Conservation (phyloP, 2,329 filamentous ascomycete genomes). For the Sphaerulina populicola region DNA sequence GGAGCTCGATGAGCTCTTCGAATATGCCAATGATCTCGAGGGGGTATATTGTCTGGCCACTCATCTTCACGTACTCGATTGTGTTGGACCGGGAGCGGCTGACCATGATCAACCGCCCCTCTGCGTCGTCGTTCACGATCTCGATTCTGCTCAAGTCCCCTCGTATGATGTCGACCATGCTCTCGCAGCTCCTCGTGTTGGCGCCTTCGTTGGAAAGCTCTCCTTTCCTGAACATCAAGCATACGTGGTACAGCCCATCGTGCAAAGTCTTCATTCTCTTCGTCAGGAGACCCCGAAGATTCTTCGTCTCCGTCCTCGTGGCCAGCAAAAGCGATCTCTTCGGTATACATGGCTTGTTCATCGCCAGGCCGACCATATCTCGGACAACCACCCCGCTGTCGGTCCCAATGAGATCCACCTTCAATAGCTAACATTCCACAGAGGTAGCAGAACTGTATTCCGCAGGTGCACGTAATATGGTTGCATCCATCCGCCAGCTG, state of each 20-base stretch:
- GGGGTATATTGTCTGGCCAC: background rate
- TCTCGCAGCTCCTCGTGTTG: slow-evolving; percentile 1
- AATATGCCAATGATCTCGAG: too few relatives aligned
- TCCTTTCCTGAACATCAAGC: slow-evolving; percentile 8
- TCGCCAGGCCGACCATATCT: slow-evolving; percentile 12
- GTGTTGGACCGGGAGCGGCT: background rate
- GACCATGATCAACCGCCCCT: slow-evolving; percentile 5
- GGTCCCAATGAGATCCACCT: slow-evolving; percentile 9
- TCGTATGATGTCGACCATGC: background rate
- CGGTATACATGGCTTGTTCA: slow-evolving; percentile 6
- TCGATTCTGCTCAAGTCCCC: background rate
- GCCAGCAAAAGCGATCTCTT: slow-evolving; percentile 7
- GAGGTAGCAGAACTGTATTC: slow-evolving; percentile 14
- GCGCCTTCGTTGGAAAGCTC: slow-evolving; percentile 3
- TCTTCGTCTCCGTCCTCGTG: slow-evolving; percentile 2
- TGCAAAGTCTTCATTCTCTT: slow-evolving; percentile 6
- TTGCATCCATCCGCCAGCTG: slow-evolving; percentile 17
- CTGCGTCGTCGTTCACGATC: background rate
- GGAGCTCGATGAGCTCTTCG: background rate
- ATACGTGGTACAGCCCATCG: slow-evolving; percentile 4
- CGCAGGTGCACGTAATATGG: slow-evolving; percentile 17
- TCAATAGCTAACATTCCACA: slow-evolving; percentile 10
- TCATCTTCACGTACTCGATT: background rate
- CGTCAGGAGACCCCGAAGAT: slow-evolving; percentile 3
- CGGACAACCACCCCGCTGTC: slow-evolving; percentile 8